Percentiles rank a stretch among this genome's conserved stretches.
Evolutionary conservation across 2,329 filamentous ascomycete species (phyloP).

Genomic region (Cytospora paraplurivora): DNA sequence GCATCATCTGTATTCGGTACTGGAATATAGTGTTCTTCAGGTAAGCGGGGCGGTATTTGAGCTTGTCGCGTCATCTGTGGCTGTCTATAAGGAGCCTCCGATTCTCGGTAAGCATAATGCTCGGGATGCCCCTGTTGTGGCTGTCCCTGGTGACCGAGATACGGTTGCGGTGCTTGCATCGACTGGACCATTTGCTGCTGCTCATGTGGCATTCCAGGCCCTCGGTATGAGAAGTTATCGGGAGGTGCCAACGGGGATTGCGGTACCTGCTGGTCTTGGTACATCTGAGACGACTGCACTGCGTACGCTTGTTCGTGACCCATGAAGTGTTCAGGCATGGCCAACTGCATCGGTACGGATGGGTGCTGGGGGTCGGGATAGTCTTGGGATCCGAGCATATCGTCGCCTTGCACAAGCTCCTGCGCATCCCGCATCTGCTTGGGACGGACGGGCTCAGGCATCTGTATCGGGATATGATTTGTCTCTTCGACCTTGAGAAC

Average conservation of each 20-base stretch:
- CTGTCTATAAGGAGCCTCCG: conserved; percentile 18
- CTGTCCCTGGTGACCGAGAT: conserved; percentile 10
- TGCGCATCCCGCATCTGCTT: conserved; percentile 25
- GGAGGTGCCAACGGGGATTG: conserved; percentile 24
- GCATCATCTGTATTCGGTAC: conserved; percentile 28
- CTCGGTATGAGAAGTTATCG: conserved; percentile 25
- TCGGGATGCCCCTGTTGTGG: background rate
- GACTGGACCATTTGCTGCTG: conserved; percentile 22
- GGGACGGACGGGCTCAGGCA: conserved; percentile 28
- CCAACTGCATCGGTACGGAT: conserved; percentile 20
- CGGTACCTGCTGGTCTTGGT: conserved; percentile 21
- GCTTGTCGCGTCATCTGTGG: conserved; percentile 17
- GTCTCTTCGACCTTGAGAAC: conserved; percentile 17
- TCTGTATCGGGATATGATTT: conserved; percentile 23
- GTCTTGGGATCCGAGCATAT: conserved; percentile 1
- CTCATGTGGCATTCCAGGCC: conserved; percentile 17
- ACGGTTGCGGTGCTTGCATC: conserved; percentile 26
- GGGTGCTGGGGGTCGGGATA: conserved; percentile 25
- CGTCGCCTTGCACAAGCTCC: conserved; percentile 23
- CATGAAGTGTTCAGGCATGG: conserved; percentile 21
- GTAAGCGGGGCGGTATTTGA: conserved; percentile 10
- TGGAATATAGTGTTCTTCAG: conserved; percentile 24
- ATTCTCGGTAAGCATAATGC: conserved; percentile 19
- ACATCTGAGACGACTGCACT: conserved; percentile 14
- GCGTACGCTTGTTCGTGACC: conserved; percentile 14